Conservation (phyloP, 371 early-diverging fungal genomes). For the Lichtheimia ramosa region DNA sequence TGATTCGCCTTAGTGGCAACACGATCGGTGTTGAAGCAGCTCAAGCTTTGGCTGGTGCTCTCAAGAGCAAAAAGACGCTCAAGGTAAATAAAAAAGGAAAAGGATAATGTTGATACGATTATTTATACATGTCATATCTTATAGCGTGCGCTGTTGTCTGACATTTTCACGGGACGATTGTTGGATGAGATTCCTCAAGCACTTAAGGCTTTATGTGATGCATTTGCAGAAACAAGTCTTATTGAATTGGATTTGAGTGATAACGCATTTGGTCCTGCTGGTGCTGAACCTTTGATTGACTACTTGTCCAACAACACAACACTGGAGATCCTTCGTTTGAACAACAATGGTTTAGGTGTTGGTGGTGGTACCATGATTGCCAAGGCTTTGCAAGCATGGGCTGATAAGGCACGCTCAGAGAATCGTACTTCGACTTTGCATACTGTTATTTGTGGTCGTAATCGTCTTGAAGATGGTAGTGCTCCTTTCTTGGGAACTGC, state of each 20-base stretch:
- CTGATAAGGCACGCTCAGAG: conserved; percentile 65
- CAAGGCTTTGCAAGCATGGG: conserved; percentile 76
- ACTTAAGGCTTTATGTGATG: conserved; percentile 82
- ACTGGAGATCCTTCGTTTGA: conserved; percentile 80
- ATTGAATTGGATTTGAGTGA: conserved; percentile 89
- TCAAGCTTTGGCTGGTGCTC: conserved; percentile 74
- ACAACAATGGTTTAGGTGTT: conserved; percentile 96
- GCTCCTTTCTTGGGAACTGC: conserved; percentile 76
- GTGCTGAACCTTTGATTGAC: conserved; percentile 84
- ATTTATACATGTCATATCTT: no score
- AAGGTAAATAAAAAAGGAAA: conserved; percentile 56
- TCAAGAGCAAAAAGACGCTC: conserved; percentile 66
- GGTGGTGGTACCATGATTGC: conserved; percentile 90
- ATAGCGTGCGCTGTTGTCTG: conserved; percentile 68
- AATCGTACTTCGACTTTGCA: conserved; percentile 68
- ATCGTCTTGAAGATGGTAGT: conserved; percentile 90
- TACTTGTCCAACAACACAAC: conserved; percentile 79
- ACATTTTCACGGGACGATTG: conserved; percentile 94
- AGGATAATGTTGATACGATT: neutral
- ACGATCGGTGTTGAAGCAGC: conserved; percentile 94
- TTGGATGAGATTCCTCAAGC: conserved; percentile 87
- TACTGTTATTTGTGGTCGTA: conserved; percentile 88
- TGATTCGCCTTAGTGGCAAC: conserved; percentile 87
- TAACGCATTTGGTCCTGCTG: conserved; percentile 97
- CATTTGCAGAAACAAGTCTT: conserved; percentile 75